These are phyloP conservation scores for Verbena officinalis DNA, from an alignment of 257 asterid genomes.

Conservation along the genomic window DNA sequence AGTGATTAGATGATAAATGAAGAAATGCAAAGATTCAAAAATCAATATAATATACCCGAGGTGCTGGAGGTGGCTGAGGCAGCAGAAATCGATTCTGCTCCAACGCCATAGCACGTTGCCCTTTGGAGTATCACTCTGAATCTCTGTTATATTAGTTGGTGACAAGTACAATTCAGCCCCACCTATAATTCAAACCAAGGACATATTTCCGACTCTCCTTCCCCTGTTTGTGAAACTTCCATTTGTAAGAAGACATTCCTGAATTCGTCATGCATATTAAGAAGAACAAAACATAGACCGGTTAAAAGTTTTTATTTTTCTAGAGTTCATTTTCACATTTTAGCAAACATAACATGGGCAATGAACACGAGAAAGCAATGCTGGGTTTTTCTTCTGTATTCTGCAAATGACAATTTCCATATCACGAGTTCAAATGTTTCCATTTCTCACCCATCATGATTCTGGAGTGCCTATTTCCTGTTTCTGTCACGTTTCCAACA, in stretches of 20 bases:
- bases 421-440: conserved; percentile 26
- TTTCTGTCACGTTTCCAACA: conserved; percentile 26
- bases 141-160: not conserved
- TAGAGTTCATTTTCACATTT: not conserved
- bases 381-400: not conserved
- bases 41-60: conserved; percentile 50
- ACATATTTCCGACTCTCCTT: conserved; percentile 20
- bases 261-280: not conserved
- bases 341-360: not conserved
- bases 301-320: not conserved
- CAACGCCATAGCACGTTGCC: conserved; percentile 44
- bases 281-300: not conserved
- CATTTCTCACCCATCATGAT: conserved; percentile 30
- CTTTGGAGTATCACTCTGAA: conserved; percentile 19
- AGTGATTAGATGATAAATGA: conserved; percentile 12
- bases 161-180: not conserved
- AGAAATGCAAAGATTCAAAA: conserved; percentile 18
- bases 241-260: conserved; percentile 15
- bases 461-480: conserved; percentile 19
- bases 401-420: not conserved
- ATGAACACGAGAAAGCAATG: conserved; percentile 2
- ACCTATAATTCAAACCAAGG: conserved; percentile 20
- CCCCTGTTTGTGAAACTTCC: conserved; percentile 19
- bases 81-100: conserved; percentile 62
- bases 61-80: conserved; percentile 51